phyloP scores from a whole-genome alignment of 2,329 filamentous ascomycete genomes.

The Cadophora malorum region DNA sequence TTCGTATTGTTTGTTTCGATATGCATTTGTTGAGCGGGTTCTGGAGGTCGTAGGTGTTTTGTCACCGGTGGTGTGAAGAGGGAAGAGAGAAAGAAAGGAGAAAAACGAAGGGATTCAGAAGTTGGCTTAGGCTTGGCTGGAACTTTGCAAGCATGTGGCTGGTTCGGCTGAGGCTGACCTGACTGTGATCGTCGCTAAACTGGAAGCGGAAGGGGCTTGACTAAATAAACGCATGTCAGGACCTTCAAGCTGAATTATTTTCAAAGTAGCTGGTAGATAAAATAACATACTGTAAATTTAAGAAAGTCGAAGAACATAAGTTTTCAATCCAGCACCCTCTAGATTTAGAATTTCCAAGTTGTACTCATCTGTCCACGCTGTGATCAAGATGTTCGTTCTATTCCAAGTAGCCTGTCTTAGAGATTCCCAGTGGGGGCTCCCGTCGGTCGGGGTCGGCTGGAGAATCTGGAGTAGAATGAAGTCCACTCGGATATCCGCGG shows the following conservation, averaged over 20 bases:
- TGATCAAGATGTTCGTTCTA: too few species aligned
- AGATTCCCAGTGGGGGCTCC: too few species aligned
- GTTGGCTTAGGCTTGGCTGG: not conserved
- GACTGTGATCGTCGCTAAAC: not conserved
- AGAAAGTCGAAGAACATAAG: too few species aligned
- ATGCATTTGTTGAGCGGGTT: slow-evolving; percentile 44
- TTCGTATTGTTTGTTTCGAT: slow-evolving; percentile 41
- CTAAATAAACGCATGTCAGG: too few species aligned
- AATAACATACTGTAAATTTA: too few species aligned
- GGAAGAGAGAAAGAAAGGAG: slow-evolving; percentile 24
- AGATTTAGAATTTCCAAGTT: too few species aligned
- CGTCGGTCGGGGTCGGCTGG: too few species aligned
- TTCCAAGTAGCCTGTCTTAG: too few species aligned
- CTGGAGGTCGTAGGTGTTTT: slow-evolving; percentile 22
- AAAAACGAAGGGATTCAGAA: slow-evolving; percentile 18
- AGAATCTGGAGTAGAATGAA: not conserved
- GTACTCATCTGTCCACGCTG: too few species aligned
- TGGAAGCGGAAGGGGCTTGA: not conserved
- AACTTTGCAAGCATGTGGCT: not conserved
- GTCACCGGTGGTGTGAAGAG: slow-evolving; percentile 39
- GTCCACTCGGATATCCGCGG: slow-evolving; percentile 8
- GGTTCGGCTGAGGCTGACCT: slow-evolving; percentile 6
- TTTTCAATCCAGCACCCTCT: too few species aligned
- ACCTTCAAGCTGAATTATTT: too few species aligned
- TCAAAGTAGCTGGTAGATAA: too few species aligned